These are phyloP conservation scores for Rhododendron henanense DNA, from an alignment of 148 eudicot genomes.

Conservation along the genomic window DNA sequence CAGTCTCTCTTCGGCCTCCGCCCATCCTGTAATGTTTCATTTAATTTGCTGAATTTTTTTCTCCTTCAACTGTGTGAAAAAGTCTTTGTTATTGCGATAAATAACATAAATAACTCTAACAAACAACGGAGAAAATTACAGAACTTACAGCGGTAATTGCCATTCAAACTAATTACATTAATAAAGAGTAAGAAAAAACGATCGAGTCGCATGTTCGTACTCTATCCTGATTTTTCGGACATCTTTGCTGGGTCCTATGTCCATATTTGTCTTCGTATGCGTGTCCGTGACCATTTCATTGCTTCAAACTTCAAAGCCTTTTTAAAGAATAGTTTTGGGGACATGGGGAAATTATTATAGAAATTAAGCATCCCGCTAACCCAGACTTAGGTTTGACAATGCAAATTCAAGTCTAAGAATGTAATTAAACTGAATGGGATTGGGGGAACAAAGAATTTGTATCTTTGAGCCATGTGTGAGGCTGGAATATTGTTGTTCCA, in stretches of 20 bases:
- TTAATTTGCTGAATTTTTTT: neutral
- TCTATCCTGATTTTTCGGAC: neutral
- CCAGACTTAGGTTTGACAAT: neutral
- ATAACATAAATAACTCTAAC: no score
- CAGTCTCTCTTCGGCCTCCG: neutral
- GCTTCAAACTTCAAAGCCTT: neutral
- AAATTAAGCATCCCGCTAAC: neutral
- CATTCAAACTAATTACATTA: no score
- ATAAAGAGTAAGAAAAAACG: no score
- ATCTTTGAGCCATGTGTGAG: neutral
- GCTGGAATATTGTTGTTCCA: neutral
- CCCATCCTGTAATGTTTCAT: neutral
- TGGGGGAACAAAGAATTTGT: neutral
- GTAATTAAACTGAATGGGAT: neutral
- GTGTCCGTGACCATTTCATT: neutral
- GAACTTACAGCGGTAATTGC: no score
- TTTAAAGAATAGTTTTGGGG: neutral
- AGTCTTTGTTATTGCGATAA: neutral
- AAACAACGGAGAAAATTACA: no score
- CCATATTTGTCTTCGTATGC: neutral
- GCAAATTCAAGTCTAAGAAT: neutral
- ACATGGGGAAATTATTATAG: neutral
- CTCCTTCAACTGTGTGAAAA: neutral
- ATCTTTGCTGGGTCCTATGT: neutral
- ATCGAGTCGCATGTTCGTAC: neutral